Conservation (phyloP, 495 filamentous ascomycete species). For the Oidiodendron maius region DNA sequence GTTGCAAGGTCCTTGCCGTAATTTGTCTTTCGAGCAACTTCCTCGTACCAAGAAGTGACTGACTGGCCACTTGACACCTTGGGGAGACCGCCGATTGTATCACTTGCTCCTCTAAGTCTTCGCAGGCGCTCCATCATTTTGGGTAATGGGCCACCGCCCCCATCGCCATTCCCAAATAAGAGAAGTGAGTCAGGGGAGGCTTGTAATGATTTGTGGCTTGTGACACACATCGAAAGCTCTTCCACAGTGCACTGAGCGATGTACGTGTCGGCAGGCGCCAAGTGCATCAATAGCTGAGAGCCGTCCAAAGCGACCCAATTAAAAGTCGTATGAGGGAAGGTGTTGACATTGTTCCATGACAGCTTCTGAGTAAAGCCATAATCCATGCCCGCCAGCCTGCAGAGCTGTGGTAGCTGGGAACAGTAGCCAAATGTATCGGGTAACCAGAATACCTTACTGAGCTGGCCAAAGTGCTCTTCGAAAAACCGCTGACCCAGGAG, state of each 20-base stretch:
- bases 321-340: conserved; percentile 96
- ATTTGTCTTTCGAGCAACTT: conserved; percentile 63
- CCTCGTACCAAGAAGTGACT: conserved; percentile 93
- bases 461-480: conserved; percentile 84
- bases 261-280: conserved; percentile 94
- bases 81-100: conserved; percentile 76
- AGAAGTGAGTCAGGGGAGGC: conserved; percentile 81
- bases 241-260: conserved; percentile 93
- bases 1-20: conserved; percentile 78
- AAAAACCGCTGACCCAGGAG: conserved; percentile 92
- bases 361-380: conserved; percentile 97
- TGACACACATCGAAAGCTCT: conserved; percentile 83
- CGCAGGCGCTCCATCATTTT: conserved; percentile 90
- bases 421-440: conserved; percentile 98
- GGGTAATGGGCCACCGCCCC: conserved; percentile 91
- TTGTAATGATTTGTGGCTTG: conserved; percentile 92
- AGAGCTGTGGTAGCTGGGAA: conserved; percentile 87
- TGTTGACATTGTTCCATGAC: conserved; percentile 94
- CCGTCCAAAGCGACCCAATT: conserved; percentile 95
- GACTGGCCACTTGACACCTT: conserved; percentile 84
- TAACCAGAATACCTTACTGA: conserved; percentile 90
- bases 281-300: conserved; percentile 93
- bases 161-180: conserved; percentile 94
- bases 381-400: conserved; percentile 85
- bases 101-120: conserved; percentile 88